These are phyloP conservation scores for Prunus kanzakura DNA, from an alignment of 306 rosid genomes.

Conservation along the genomic window DNA sequence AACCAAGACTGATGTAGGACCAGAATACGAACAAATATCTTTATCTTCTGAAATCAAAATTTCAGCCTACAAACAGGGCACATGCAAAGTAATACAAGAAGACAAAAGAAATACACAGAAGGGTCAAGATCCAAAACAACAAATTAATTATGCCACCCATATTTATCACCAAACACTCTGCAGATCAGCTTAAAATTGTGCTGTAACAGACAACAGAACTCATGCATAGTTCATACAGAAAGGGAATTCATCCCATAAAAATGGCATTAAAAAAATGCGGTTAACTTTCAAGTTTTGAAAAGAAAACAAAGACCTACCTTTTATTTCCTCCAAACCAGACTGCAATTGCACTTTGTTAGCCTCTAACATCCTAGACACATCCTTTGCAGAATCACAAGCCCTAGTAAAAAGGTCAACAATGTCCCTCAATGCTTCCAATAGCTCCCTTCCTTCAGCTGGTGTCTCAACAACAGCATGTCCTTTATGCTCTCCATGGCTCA, in stretches of 20 bases:
- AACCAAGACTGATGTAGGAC: not conserved
- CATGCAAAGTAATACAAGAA: not conserved
- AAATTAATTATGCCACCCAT: not conserved
- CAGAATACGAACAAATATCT: not conserved
- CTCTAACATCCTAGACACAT: conserved; percentile 84
- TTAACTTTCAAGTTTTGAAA: not conserved
- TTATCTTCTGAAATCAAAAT: not conserved
- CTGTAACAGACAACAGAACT: conserved; percentile 9
- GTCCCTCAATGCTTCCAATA: conserved; percentile 84
- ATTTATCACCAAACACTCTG: conserved; percentile 3
- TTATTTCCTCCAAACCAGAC: conserved; percentile 78
- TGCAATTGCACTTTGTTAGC: conserved; percentile 79
- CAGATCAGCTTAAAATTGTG: conserved; percentile 15
- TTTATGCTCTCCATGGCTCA: conserved; percentile 40
- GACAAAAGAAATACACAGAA: not conserved
- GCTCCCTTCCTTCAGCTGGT: conserved; percentile 81
- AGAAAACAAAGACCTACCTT: conserved; percentile 51
- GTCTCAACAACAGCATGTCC: conserved; percentile 63
- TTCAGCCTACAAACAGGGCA: not conserved
- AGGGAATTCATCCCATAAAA: not conserved
- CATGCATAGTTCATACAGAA: not conserved
- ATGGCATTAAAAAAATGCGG: not conserved
- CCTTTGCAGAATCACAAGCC: conserved; percentile 80
- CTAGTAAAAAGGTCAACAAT: conserved; percentile 67
- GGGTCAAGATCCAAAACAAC: not conserved